Conservation (phyloP, 768 basidiomycete genomes). For the Pleurotus eryngii region DNA sequence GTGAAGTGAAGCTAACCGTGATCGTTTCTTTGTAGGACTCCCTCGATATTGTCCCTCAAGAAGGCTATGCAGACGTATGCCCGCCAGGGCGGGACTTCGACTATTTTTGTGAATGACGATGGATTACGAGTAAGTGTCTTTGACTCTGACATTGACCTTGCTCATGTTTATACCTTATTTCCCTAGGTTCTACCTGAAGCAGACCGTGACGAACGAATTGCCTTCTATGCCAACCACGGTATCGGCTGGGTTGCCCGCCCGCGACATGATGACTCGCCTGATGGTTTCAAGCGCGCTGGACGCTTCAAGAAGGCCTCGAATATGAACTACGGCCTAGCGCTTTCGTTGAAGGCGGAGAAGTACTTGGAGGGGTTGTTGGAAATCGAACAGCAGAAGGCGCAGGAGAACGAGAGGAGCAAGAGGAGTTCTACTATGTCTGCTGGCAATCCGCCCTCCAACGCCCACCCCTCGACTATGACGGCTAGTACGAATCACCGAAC, state of each 20-base stretch:
- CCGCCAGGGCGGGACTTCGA: conserved; percentile 75
- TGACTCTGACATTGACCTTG: background rate
- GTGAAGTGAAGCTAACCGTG: too few species aligned
- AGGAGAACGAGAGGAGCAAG: background rate
- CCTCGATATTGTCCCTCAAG: conserved; percentile 72
- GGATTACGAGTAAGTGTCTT: conserved; percentile 43
- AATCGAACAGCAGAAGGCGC: background rate
- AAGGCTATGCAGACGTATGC: conserved; percentile 87
- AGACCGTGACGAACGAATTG: conserved; percentile 60
- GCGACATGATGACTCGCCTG: conserved; percentile 46
- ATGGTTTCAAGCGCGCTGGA: conserved; percentile 69
- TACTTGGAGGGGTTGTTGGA: conserved; percentile 45
- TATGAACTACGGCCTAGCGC: conserved; percentile 81
- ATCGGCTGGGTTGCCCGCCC: conserved; percentile 80
- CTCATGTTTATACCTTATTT: background rate
- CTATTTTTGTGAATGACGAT: conserved; percentile 79
- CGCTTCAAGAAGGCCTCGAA: conserved; percentile 95
- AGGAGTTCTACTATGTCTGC: background rate
- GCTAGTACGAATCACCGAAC: conserved; percentile 8
- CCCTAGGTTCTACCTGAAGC: conserved; percentile 49
- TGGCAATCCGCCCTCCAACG: background rate
- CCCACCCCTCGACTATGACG: background rate
- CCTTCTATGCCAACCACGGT: conserved; percentile 68
- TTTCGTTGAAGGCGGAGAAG: conserved; percentile 58
- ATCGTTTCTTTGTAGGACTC: conserved; percentile 35